Conservation (phyloP, 1,284 basidiomycete species). For the Tremellales sp. region DNA sequence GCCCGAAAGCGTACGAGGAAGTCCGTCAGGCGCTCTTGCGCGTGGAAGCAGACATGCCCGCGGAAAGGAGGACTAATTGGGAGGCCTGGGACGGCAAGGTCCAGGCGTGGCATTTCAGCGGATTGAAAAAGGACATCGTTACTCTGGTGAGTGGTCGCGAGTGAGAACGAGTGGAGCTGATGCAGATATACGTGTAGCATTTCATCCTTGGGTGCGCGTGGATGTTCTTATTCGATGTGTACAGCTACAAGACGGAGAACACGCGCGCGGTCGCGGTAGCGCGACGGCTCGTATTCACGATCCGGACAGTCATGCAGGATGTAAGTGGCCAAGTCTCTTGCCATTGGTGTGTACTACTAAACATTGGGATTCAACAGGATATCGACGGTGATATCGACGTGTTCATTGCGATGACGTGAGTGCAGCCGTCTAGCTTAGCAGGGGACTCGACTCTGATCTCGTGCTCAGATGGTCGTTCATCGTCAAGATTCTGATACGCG, state of each 20-base stretch:
- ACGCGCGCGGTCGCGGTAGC: slow-evolving; percentile 31
- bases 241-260: slow-evolving; percentile 32
- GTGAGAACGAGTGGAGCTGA: neutral
- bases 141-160: slow-evolving; percentile 23
- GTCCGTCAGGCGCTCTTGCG: slow-evolving; percentile 25
- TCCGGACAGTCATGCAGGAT: slow-evolving; percentile 12
- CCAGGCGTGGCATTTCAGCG: slow-evolving; percentile 27
- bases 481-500: slow-evolving; percentile 37
- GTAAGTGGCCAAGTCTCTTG: neutral
- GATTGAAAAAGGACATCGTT: slow-evolving; percentile 21
- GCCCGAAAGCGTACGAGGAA: slow-evolving; percentile 34
- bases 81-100: slow-evolving; percentile 27
- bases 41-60: slow-evolving; percentile 34
- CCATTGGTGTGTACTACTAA: neutral
- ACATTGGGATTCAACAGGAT: neutral
- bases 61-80: slow-evolving; percentile 36
- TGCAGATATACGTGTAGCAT: slow-evolving; percentile 17
- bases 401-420: slow-evolving; percentile 39
- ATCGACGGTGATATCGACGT: slow-evolving; percentile 29
- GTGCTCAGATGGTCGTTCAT: slow-evolving; percentile 32
- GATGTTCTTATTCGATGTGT: slow-evolving; percentile 44
- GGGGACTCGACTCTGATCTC: neutral
- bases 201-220: slow-evolving; percentile 39
- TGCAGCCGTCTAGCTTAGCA: neutral
- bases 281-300: slow-evolving; percentile 21